Evolutionary conservation across 2,329 filamentous ascomycete species (phyloP).

Genomic region (Fusarium verticillioides): DNA sequence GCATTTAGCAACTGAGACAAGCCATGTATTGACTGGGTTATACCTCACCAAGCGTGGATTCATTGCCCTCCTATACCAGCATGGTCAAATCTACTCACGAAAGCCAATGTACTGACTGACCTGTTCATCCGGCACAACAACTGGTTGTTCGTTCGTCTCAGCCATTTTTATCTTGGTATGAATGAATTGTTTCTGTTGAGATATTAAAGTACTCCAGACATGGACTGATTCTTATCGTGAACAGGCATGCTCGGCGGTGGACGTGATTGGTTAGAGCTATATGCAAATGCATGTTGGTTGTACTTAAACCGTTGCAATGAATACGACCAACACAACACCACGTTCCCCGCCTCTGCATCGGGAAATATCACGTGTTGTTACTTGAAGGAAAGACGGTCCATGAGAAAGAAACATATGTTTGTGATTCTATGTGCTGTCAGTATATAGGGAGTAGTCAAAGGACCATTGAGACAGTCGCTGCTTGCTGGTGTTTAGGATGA

Average conservation of each 20-base stretch:
- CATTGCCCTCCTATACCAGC: background rate
- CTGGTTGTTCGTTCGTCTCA: background rate
- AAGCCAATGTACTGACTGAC: background rate
- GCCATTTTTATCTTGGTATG: background rate
- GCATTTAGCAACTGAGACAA: background rate
- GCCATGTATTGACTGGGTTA: fast-evolving
- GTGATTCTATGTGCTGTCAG: fast-evolving
- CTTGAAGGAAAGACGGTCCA: fast-evolving
- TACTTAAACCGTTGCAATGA: background rate
- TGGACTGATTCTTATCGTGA: background rate
- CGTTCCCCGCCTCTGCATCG: background rate
- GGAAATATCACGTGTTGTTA: background rate
- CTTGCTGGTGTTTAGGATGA: background rate
- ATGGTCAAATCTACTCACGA: background rate
- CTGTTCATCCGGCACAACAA: background rate
- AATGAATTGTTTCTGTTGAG: background rate
- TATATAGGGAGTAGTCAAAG: fast-evolving
- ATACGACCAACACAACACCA: background rate
- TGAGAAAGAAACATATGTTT: fast-evolving
- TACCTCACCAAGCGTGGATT: background rate
- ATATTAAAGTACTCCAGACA: background rate
- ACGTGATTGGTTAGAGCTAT: background rate
- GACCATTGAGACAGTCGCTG: fast-evolving
- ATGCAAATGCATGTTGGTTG: background rate
- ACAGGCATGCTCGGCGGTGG: background rate